phyloP scores from a whole-genome alignment of 2,329 filamentous ascomycete species.

The Ophiostoma ulmi region DNA sequence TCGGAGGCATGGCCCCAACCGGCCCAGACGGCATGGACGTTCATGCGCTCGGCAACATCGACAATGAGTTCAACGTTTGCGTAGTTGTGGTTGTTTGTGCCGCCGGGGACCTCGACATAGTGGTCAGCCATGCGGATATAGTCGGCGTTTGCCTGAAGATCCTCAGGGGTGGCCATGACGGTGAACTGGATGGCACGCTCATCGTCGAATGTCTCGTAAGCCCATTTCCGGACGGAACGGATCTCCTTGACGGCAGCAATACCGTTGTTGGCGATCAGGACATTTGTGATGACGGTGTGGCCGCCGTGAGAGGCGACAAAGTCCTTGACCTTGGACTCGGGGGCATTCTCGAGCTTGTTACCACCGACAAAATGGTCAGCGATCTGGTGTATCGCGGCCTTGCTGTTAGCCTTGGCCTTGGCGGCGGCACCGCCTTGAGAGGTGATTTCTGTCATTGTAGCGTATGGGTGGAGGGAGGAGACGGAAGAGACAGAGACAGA shows the following conservation, averaged over 20 bases:
- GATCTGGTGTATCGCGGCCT: slow-evolving; percentile 68
- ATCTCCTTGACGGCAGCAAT: slow-evolving; percentile 99
- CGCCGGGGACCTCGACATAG: slow-evolving; percentile 97
- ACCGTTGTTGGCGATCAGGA: slow-evolving; percentile 98
- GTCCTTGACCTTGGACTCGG: slow-evolving; percentile 86
- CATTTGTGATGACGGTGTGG: slow-evolving; percentile 97
- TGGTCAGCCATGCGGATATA: slow-evolving; percentile 99
- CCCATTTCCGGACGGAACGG: slow-evolving; percentile 98
- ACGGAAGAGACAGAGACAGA: not conserved
- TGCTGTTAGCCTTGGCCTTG: slow-evolving; percentile 47
- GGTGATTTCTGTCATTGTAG: slow-evolving; percentile 47
- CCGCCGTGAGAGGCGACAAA: slow-evolving; percentile 86
- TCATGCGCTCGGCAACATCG: slow-evolving; percentile 96
- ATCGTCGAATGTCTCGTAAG: slow-evolving; percentile 98
- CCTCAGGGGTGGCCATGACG: slow-evolving; percentile 98
- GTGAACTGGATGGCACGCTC: slow-evolving; percentile 98
- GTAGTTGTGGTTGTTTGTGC: slow-evolving; percentile 99
- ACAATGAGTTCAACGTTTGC: slow-evolving; percentile 99
- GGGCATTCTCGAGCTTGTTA: slow-evolving; percentile 76
- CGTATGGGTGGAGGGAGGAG: not conserved
- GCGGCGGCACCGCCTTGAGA: slow-evolving; percentile 32
- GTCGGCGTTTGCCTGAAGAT: slow-evolving; percentile 94
- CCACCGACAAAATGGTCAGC: slow-evolving; percentile 95
- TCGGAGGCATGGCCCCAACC: slow-evolving; percentile 99
- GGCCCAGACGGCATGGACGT: slow-evolving; percentile 97